A percentile compares a stretch with the other conserved stretches of the same genome.
phyloP scores from a whole-genome alignment of 495 filamentous ascomycete species.

The Aspergillus steynii region DNA sequence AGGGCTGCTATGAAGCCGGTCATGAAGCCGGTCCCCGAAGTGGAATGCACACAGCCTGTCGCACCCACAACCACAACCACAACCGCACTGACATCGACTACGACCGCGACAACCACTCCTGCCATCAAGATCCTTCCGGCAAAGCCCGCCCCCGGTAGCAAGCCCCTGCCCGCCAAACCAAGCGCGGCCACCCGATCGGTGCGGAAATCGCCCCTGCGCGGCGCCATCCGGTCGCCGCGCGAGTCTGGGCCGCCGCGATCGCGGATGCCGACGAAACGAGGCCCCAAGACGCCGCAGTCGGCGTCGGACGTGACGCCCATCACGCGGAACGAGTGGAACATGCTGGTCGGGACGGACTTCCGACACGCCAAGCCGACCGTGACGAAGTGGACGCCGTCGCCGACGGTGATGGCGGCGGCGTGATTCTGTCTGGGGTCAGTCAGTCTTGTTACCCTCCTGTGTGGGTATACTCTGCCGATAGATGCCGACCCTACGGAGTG shows the following conservation, averaged over 20 bases:
- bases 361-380: slow-evolving; percentile 33
- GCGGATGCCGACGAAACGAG: slow-evolving; percentile 28
- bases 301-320: slow-evolving; percentile 50
- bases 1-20: not conserved
- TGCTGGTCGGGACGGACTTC: slow-evolving; percentile 38
- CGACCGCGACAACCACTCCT: not conserved
- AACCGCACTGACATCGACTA: not conserved
- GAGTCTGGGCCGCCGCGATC: slow-evolving; percentile 21
- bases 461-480: not conserved
- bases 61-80: too few relatives aligned
- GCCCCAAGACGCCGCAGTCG: slow-evolving; percentile 46
- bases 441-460: not conserved
- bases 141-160: not conserved
- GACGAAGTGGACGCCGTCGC: slow-evolving; percentile 48
- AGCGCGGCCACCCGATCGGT: not conserved
- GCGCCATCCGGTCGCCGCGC: slow-evolving; percentile 22
- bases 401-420: slow-evolving; percentile 37
- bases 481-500: not conserved
- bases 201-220: slow-evolving; percentile 26
- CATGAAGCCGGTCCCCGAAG: not conserved
- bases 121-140: not conserved
- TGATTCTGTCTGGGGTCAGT: slow-evolving; percentile 17
- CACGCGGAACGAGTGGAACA: slow-evolving; percentile 50
- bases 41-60: not conserved
- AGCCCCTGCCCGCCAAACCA: not conserved